phyloP scores from a whole-genome alignment of 202 grass and related monocot genomes.

The Alloteropsis angusta region DNA sequence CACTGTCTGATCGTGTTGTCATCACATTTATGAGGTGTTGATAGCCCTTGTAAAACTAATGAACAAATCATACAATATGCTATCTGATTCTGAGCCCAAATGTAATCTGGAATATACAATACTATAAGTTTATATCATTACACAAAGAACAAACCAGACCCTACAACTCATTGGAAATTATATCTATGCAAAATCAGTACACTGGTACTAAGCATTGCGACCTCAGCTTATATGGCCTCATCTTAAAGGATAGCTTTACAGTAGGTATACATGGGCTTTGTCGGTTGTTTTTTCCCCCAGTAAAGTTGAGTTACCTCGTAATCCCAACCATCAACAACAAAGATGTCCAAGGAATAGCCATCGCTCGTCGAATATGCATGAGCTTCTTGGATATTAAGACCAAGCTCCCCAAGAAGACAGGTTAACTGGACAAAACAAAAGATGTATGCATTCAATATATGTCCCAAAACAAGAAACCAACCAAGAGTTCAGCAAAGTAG shows the following conservation, averaged over 20 bases:
- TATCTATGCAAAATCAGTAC: too few relatives aligned
- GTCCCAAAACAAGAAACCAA: conserved; percentile 6
- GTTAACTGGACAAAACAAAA: conserved; percentile 50
- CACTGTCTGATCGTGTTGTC: neutral
- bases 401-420: conserved; percentile 60
- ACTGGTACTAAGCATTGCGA: neutral
- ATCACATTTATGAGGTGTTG: neutral
- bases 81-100: neutral
- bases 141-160: neutral
- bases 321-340: conserved; percentile 81
- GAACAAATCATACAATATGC: neutral
- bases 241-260: neutral
- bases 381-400: conserved; percentile 93
- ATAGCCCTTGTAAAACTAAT: too few relatives aligned
- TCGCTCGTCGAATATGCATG: conserved; percentile 90
- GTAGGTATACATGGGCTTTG: neutral
- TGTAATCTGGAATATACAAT: neutral
- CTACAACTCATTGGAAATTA: neutral
- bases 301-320: conserved; percentile 51
- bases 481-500: neutral
- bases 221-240: neutral
- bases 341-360: conserved; percentile 74
- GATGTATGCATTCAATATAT: neutral
- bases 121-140: neutral
- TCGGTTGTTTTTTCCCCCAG: neutral